Percentiles rank a stretch among this genome's conserved stretches.
Evolutionary conservation across 108 stramenopile species (phyloP).

Genomic region (Cyclotella cryptica): DNA sequence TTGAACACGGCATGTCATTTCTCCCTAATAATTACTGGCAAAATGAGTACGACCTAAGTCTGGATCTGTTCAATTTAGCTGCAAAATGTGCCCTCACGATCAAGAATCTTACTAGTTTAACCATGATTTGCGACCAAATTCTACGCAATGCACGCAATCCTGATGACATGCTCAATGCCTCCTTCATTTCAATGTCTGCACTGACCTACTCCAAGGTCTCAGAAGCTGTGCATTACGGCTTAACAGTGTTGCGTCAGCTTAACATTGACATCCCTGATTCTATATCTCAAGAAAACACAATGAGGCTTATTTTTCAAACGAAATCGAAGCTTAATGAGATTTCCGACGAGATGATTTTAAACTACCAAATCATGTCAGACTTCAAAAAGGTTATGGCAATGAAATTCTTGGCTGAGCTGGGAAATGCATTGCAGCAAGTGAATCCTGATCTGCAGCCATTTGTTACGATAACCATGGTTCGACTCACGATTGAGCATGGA

Average conservation of each 20-base stretch:
- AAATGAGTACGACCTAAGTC: conserved; percentile 22
- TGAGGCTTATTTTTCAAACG: conserved; percentile 9
- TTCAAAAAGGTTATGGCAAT: conserved; percentile 7
- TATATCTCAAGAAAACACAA: background rate
- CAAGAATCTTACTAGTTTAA: conserved; percentile 1
- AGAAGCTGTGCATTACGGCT: background rate
- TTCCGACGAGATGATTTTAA: conserved; percentile 5
- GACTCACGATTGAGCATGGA: conserved; percentile 13
- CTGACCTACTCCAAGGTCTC: background rate
- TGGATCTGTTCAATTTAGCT: conserved; percentile 22
- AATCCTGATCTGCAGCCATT: conserved; percentile 1
- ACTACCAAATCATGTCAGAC: background rate
- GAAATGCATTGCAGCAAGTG: background rate
- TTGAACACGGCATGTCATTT: conserved; percentile 41
- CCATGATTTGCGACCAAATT: conserved; percentile 3
- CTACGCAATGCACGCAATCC: background rate
- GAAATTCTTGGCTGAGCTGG: conserved; percentile 15
- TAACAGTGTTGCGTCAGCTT: conserved; percentile 12
- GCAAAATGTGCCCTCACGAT: conserved; percentile 18
- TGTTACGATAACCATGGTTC: background rate
- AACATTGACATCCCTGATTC: background rate
- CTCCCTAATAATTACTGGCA: conserved; percentile 27
- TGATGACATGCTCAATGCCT: conserved; percentile 17
- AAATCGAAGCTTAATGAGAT: background rate
- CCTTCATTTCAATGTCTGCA: background rate